Evolutionary conservation across 805 yeast genomes (phyloP), one percentile per base, ranked within the genome.

Genomic region (Candida sakaeoensis): DNA sequence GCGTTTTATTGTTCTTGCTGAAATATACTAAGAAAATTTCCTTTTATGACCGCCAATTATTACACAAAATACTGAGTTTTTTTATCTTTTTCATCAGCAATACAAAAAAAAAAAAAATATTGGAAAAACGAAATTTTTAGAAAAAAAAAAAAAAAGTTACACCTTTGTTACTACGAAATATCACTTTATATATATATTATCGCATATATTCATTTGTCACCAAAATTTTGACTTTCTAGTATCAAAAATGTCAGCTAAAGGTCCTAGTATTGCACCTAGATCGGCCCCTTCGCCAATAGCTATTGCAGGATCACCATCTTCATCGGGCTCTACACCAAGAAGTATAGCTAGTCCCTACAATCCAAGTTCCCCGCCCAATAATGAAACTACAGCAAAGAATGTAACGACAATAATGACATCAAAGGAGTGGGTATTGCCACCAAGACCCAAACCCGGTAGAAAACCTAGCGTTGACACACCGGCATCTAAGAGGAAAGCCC

Each of bases 401-500:
- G 16, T 15, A 25, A 14, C 32, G 3, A 73, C 70, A 49, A 79
- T 80, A 17, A 72, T 74, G 44, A 77, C 84, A 2, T 72, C 79
- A 8, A 74, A 68, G 36, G 80, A 74, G 44, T 77, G 82, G 82
- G 80, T 53, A 3, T 57, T 77, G 31, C 82, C 82, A 5, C 82
- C 82, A 6, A 59, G 82, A 41, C 82, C 82, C 4, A 75, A 77
- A 49, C 82, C 82, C 0, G 82, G 82, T 4, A 54, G 70, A 41
- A 79, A 79, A 58, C 84, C 84, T 12, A 68, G 80, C 47, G 73
- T 75, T 4, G 95, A 87, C 48, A 77, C 90, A 0, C 95, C 95
- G 0, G 89, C 90, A 1, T 79, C 83, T 16, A 85, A 86, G 58
- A 67, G 96, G 39, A 87, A 87, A 60, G 95, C 95, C 3, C 96